Evolutionary conservation across 495 filamentous ascomycete species (phyloP).

Genomic region (Hyaloscypha finlandica): DNA sequence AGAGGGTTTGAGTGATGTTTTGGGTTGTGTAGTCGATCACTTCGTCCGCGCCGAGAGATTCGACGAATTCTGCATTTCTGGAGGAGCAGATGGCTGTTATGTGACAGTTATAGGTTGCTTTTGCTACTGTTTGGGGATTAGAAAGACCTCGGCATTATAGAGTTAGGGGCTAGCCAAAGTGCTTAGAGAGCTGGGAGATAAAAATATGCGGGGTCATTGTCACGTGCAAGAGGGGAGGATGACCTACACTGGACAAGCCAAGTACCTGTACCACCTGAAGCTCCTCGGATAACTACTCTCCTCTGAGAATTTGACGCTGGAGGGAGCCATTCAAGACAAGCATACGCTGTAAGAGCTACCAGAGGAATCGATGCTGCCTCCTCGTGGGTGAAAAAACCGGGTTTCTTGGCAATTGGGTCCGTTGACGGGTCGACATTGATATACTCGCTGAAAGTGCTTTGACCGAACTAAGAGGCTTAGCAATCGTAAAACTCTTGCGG

Average conservation of each 20-base stretch:
- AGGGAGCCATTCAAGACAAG: constrained; percentile 41
- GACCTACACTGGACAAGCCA: constrained; percentile 22
- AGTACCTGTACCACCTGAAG: constrained; percentile 26
- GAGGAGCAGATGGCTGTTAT: constrained; percentile 36
- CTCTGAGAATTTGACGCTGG: constrained; percentile 7
- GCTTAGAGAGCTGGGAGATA: no score
- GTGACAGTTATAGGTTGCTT: constrained; percentile 28
- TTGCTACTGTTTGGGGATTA: constrained; percentile 21
- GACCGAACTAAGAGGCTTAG: constrained; percentile 13
- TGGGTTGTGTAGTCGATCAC: constrained; percentile 36
- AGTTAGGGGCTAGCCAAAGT: no score
- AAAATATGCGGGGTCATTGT: background rate
- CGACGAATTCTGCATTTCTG: constrained; percentile 32
- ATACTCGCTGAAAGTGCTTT: constrained; percentile 44
- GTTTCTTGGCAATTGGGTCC: constrained; percentile 38
- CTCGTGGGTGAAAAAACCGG: constrained; percentile 39
- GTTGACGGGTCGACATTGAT: constrained; percentile 37
- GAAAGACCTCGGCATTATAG: no score
- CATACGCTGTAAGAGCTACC: constrained; percentile 44
- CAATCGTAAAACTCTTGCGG: background rate
- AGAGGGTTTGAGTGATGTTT: constrained; percentile 20
- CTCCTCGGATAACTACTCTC: constrained; percentile 24
- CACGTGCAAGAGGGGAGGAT: background rate
- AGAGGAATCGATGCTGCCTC: constrained; percentile 41
- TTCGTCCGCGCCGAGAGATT: constrained; percentile 34